Evolutionary conservation across 1,284 basidiomycete species (phyloP).

Genomic region (Peniophora sp.): DNA sequence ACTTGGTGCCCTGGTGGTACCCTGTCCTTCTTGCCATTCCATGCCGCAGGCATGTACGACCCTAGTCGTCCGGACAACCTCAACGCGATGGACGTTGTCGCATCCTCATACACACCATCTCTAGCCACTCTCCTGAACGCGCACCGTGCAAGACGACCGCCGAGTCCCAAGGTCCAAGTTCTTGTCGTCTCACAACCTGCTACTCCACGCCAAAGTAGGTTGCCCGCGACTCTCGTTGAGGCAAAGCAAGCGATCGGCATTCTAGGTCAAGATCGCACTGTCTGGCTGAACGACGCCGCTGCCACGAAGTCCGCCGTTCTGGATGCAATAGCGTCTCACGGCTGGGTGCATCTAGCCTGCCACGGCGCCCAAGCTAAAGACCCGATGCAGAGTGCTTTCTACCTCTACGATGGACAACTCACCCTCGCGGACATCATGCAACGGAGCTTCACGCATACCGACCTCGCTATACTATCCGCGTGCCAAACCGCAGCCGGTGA

Average conservation of each 20-base stretch:
- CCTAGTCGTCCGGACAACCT: not conserved
- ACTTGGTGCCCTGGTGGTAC: constrained; percentile 18
- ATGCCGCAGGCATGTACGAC: constrained; percentile 15
- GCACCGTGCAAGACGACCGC: not conserved
- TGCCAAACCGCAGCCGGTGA: constrained; percentile 18
- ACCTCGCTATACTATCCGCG: constrained; percentile 16
- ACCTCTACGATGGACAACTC: not conserved
- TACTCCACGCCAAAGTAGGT: not conserved
- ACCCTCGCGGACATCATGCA: not conserved
- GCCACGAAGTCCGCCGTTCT: not conserved
- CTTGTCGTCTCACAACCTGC: constrained; percentile 3
- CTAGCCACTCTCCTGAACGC: constrained; percentile 3
- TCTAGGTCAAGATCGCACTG: constrained; percentile 8
- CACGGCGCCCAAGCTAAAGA: not conserved
- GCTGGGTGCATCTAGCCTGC: constrained; percentile 2
- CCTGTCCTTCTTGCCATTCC: constrained; percentile 15
- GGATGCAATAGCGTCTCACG: not conserved
- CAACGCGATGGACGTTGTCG: constrained; percentile 9
- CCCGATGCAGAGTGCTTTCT: constrained; percentile 1
- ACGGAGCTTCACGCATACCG: not conserved
- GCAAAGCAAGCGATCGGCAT: not conserved
- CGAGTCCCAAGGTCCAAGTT: not conserved
- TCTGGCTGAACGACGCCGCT: constrained; percentile 9
- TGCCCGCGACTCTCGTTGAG: not conserved
- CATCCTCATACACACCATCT: constrained; percentile 18